Base-by-base conservation (phyloP, 2,329 filamentous ascomycete genomes). In the Dactylonectria estremocensis region DNA sequence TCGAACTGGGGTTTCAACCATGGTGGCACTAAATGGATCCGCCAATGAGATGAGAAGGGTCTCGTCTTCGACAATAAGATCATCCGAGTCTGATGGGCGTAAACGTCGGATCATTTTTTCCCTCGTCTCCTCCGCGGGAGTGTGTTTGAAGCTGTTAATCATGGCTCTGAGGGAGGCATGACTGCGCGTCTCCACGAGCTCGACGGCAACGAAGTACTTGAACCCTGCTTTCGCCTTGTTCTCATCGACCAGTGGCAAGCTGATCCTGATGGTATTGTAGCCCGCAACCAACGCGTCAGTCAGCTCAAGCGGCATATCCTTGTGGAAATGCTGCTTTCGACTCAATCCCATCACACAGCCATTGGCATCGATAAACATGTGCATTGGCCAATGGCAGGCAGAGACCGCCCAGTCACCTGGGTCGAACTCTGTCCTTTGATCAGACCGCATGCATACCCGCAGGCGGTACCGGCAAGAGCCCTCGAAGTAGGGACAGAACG, bases 241-340 rank as follows among this genome's bases (percentile, higher is more conserved):
- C 33, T 76, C 78, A 9, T 63, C 18, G 56, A 71, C 61, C 33
- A 64, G 43, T 20, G 75, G 68, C 61, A 83, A 82, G 69, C 74
- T 89, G 73, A 95, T 77, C 5, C 85, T 81, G 3, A 97, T 76
- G 0, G 74, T 78, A 74, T 97, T 97, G 6, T 78, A 76, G 0
- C 93, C 94, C 16, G 80, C 72, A 9, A 75, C 77, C 5, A 97
- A 71, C 20, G 81, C 66, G 10, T 88, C 78, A 1, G 94, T 95
- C 24, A 97, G 82, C 72, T 97, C 94, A 6, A 93, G 83, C 0
- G 95, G 91, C 9, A 94, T 80, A 73, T 97, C 93, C 72, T 91
- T 93, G 11, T 91, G 91, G 75, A 95, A 88, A 68, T 96, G 91
- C 1, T 89, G 79, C 73, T 93, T 94, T 31, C 92, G 88, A 46